Percentiles rank a stretch among this genome's conserved stretches.
Conservation (phyloP, 2,329 filamentous ascomycete genomes). For the Sporothrix protearum region DNA sequence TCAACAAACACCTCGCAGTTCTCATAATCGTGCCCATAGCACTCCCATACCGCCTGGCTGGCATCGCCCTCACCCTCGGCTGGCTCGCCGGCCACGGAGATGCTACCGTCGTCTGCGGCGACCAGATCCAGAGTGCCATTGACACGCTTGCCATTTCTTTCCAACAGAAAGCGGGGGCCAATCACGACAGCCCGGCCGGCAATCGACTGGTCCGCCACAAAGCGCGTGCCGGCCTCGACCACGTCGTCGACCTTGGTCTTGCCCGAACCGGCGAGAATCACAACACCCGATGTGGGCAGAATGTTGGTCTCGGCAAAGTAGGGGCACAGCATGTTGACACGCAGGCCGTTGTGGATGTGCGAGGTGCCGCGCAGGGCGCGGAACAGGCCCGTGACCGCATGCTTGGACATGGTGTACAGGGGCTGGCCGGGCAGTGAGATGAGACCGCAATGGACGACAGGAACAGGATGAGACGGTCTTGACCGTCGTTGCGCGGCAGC, state of each 20-base stretch:
- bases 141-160: conserved; percentile 32
- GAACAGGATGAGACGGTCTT: conserved; percentile 59
- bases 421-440: conserved; percentile 40
- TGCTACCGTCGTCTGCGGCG: background rate
- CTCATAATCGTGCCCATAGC: conserved; percentile 57
- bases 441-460: conserved; percentile 60
- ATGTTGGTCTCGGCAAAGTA: conserved; percentile 63
- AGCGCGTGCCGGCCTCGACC: conserved; percentile 58
- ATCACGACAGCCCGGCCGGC: conserved; percentile 55
- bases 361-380: conserved; percentile 52
- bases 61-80: conserved; percentile 12
- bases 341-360: conserved; percentile 46
- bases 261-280: conserved; percentile 54
- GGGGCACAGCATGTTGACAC: conserved; percentile 62
- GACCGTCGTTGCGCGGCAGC: conserved; percentile 45
- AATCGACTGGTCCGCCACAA: conserved; percentile 56
- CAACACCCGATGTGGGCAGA: conserved; percentile 44
- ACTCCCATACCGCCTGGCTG: conserved; percentile 55
- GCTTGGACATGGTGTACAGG: conserved; percentile 60
- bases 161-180: conserved; percentile 52
- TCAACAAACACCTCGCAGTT: conserved; percentile 54
- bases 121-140: conserved; percentile 2
- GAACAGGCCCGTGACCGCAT: conserved; percentile 62
- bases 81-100: conserved; percentile 28
- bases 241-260: conserved; percentile 55